Percentiles rank a stretch among this genome's conserved stretches.
phyloP scores from a whole-genome alignment of 2,329 filamentous ascomycete species.

The Sporothrix pallida region DNA sequence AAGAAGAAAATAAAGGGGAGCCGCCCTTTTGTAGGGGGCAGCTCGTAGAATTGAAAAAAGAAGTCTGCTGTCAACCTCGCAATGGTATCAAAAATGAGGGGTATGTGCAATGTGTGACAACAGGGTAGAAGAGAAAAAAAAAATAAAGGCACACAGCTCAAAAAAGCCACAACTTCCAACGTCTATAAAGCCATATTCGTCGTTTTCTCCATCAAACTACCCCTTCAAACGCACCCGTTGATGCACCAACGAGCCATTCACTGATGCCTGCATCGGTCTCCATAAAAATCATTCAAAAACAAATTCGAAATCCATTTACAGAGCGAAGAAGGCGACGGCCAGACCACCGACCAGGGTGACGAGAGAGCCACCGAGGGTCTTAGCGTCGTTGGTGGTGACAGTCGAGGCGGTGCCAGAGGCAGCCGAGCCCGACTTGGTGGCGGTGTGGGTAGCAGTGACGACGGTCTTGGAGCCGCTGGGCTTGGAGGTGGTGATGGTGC shows the following conservation, averaged over 20 bases:
- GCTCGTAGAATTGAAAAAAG: conserved; percentile 18
- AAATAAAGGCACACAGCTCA: background rate
- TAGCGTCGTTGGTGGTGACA: conserved; percentile 45
- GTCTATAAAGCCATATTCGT: conserved; percentile 18
- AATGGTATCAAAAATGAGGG: background rate
- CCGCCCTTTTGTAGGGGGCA: background rate
- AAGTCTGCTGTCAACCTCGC: conserved; percentile 18
- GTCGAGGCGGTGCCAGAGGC: conserved; percentile 34
- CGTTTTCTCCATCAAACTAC: background rate
- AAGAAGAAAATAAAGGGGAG: background rate
- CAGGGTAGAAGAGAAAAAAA: background rate
- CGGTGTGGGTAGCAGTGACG: conserved; percentile 41
- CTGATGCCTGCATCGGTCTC: conserved; percentile 24
- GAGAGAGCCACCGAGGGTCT: conserved; percentile 51
- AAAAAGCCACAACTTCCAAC: conserved; percentile 12
- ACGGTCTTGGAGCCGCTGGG: conserved; percentile 39
- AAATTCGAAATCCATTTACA: conserved; percentile 45
- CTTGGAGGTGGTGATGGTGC: conserved; percentile 23
- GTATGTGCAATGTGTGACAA: conserved; percentile 23
- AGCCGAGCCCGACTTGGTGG: conserved; percentile 41
- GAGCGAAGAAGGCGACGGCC: conserved; percentile 50
- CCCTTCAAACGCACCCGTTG: background rate
- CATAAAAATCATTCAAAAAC: background rate
- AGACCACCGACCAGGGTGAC: conserved; percentile 51
- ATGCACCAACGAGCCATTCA: background rate